A percentile compares a stretch with the other conserved stretches of the same genome.
These are phyloP conservation scores for Potentilla sterilis DNA, from an alignment of 306 rosid species.

Conservation along the genomic window DNA sequence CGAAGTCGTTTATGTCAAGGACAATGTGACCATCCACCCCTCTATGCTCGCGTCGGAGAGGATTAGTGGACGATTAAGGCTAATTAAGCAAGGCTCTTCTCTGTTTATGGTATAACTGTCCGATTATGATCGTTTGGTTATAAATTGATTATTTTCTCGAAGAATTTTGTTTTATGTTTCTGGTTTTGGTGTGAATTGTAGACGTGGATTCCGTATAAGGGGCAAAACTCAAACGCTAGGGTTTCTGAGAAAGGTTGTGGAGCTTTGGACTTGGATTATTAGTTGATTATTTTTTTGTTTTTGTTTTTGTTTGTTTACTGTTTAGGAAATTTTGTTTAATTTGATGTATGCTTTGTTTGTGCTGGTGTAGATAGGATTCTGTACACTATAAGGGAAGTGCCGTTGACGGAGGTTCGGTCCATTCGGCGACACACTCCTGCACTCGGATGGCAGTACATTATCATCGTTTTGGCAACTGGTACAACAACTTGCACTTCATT, in stretches of 20 bases:
- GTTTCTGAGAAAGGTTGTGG: slow-evolving; percentile 74
- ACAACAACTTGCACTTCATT: neutral
- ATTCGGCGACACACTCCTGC: slow-evolving; percentile 88
- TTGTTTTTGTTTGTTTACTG: neutral
- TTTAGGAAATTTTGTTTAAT: slow-evolving; percentile 1
- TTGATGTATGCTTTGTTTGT: slow-evolving; percentile 23
- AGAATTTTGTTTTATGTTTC: neutral
- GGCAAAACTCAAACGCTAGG: slow-evolving; percentile 60
- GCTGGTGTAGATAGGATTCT: slow-evolving; percentile 64
- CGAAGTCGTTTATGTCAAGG: slow-evolving; percentile 68
- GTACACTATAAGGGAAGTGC: slow-evolving; percentile 78
- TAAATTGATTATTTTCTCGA: neutral
- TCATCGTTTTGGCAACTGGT: slow-evolving; percentile 87
- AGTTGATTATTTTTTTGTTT: neutral
- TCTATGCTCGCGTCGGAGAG: slow-evolving; percentile 78
- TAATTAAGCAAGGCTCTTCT: slow-evolving; percentile 71
- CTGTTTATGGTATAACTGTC: slow-evolving; percentile 58
- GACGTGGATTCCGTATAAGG: slow-evolving; percentile 93
- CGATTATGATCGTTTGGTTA: neutral
- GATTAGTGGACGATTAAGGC: slow-evolving; percentile 82
- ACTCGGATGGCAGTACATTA: slow-evolving; percentile 91
- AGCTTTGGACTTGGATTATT: slow-evolving; percentile 16
- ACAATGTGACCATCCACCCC: slow-evolving; percentile 95
- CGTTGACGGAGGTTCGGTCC: slow-evolving; percentile 82
- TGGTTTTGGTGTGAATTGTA: slow-evolving; percentile 29